These are phyloP conservation scores for Fagopyrum tataricum DNA, from an alignment of 148 eudicot genomes.

Conservation along the genomic window DNA sequence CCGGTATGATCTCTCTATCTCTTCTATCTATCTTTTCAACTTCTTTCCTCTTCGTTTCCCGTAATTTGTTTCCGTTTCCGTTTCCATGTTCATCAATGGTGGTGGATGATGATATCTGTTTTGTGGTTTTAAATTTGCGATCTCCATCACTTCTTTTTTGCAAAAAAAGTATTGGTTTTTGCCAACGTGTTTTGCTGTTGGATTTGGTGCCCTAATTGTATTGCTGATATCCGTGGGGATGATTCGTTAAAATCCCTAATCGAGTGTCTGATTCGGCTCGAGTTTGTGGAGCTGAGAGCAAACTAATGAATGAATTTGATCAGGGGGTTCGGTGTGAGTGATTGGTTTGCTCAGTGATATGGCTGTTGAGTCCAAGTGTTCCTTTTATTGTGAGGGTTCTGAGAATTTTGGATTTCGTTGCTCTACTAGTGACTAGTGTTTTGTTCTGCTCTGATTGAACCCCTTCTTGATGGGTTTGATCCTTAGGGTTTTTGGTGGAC, in stretches of 20 bases:
- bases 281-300: neutral
- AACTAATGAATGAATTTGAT: neutral
- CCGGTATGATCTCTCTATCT: neutral
- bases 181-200: neutral
- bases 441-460: neutral
- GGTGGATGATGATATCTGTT: neutral
- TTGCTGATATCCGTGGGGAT: neutral
- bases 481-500: conserved; percentile 1
- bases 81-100: neutral
- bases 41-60: neutral
- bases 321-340: neutral
- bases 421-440: neutral
- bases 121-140: neutral
- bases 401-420: neutral
- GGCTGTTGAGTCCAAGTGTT: conserved; percentile 1
- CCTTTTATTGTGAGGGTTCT: neutral
- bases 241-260: conserved; percentile 4
- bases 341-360: neutral
- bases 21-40: neutral
- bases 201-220: neutral
- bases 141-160: neutral
- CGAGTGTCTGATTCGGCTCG: neutral
- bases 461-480: neutral
- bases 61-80: neutral
- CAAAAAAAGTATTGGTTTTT: neutral